phyloP scores from a whole-genome alignment of 2,329 filamentous ascomycete species.

The Cercospora zeae-maydis region DNA sequence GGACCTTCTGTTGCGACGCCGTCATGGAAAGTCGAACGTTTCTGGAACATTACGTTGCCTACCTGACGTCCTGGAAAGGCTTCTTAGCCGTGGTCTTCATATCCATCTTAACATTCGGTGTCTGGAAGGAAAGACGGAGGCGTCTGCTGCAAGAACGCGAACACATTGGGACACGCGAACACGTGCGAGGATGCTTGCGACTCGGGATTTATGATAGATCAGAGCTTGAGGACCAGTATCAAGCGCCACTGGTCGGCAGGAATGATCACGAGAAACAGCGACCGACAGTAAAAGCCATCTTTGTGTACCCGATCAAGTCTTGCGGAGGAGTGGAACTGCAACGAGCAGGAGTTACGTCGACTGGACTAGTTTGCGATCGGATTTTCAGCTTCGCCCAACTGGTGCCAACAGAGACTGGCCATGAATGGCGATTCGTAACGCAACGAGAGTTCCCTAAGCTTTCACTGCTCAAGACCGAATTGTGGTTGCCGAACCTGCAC shows the following conservation, averaged over 20 bases:
- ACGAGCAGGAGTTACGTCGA: constrained; percentile 39
- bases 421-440: constrained; percentile 68
- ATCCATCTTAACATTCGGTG: background rate
- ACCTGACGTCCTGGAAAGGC: constrained; percentile 15
- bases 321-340: constrained; percentile 41
- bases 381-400: constrained; percentile 63
- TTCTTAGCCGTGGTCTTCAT: constrained; percentile 6
- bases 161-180: background rate
- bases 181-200: constrained; percentile 5
- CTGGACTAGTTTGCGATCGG: constrained; percentile 47
- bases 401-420: constrained; percentile 37
- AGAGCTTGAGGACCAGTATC: constrained; percentile 29
- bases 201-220: constrained; percentile 14
- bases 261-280: constrained; percentile 16
- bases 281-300: constrained; percentile 37
- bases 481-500: constrained; percentile 64
- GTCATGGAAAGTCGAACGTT: constrained; percentile 7
- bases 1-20: background rate
- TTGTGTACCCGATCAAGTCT: constrained; percentile 50
- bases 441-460: constrained; percentile 66
- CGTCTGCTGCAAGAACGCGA: background rate
- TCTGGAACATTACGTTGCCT: constrained; percentile 15
- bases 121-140: constrained; percentile 5
- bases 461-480: constrained; percentile 61
- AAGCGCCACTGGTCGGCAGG: background rate